These are phyloP conservation scores for Secale cereale DNA, from an alignment of 176 grass and related monocot genomes.

Conservation along the genomic window DNA sequence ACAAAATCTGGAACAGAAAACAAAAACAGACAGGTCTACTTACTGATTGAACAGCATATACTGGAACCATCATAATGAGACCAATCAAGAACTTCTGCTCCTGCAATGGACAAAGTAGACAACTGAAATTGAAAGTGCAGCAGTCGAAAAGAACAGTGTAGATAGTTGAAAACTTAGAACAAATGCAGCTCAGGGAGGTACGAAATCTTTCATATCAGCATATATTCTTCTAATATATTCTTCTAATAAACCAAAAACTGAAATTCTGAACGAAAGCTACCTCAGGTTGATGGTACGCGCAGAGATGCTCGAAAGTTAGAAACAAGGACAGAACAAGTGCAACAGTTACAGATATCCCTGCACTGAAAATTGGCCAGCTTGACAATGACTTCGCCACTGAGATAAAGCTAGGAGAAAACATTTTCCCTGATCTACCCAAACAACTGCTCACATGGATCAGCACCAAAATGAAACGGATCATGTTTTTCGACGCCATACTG, in stretches of 20 bases:
- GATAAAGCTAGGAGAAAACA: slow-evolving; percentile 53
- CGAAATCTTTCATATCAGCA: slow-evolving; percentile 17
- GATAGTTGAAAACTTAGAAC: not conserved
- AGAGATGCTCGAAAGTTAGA: slow-evolving; percentile 86
- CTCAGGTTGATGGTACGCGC: slow-evolving; percentile 91
- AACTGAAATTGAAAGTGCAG: slow-evolving; percentile 19
- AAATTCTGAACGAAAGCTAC: slow-evolving; percentile 41
- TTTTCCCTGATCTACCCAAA: slow-evolving; percentile 56
- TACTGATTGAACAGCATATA: slow-evolving; percentile 97
- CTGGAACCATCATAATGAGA: slow-evolving; percentile 98
- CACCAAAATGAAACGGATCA: slow-evolving; percentile 52
- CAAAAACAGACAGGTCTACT: slow-evolving; percentile 27
- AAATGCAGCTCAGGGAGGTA: not conserved
- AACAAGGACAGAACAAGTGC: slow-evolving; percentile 72
- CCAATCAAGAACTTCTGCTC: slow-evolving; percentile 98
- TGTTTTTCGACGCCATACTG: slow-evolving; percentile 60
- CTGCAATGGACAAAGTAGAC: slow-evolving; percentile 47
- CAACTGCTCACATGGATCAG: slow-evolving; percentile 56
- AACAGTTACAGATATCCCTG: slow-evolving; percentile 64
- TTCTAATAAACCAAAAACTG: slow-evolving; percentile 20
- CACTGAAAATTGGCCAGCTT: slow-evolving; percentile 84
- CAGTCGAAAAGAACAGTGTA: not conserved
- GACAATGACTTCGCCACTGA: slow-evolving; percentile 50
- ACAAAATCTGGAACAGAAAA: slow-evolving; percentile 14
- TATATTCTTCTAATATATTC: slow-evolving; percentile 4